These are phyloP conservation scores for Parathielavia hyrcaniae DNA, from an alignment of 495 filamentous ascomycete species.

Conservation along the genomic window DNA sequence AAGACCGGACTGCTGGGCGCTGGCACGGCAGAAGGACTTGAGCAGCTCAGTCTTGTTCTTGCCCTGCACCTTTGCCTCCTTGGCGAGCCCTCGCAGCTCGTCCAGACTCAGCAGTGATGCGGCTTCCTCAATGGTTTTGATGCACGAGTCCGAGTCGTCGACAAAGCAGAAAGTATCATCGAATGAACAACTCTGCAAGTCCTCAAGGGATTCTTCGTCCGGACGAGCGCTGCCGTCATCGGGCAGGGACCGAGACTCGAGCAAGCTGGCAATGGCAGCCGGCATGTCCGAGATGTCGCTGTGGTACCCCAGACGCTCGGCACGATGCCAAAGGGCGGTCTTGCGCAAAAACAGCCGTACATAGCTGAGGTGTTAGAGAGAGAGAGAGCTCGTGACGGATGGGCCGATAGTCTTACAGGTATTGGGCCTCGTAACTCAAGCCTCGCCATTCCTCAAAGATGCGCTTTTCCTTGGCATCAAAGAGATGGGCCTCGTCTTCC, in stretches of 20 bases:
- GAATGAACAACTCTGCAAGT: constrained; percentile 45
- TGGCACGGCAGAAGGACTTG: constrained; percentile 61
- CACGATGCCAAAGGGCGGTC: constrained; percentile 88
- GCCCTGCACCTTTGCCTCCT: constrained; percentile 78
- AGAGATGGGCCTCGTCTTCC: constrained; percentile 82
- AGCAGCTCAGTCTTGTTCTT: constrained; percentile 84
- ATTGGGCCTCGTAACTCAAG: constrained; percentile 81
- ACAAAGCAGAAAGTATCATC: constrained; percentile 64
- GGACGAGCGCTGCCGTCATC: not conserved
- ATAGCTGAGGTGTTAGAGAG: constrained; percentile 48
- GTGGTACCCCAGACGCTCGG: constrained; percentile 68
- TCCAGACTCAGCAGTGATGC: constrained; percentile 73
- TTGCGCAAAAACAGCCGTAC: constrained; percentile 92
- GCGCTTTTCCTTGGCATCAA: constrained; percentile 68
- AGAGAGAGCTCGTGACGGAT: constrained; percentile 1
- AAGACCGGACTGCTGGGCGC: constrained; percentile 66
- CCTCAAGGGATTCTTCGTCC: not conserved
- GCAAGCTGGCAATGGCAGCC: constrained; percentile 55
- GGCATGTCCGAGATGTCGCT: constrained; percentile 73
- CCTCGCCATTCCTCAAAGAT: constrained; percentile 72
- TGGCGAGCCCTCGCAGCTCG: constrained; percentile 78
- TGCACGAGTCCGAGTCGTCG: constrained; percentile 63
- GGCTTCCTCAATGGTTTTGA: constrained; percentile 79
- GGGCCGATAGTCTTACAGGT: constrained; percentile 54
- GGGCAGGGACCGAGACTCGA: constrained; percentile 19